Evolutionary conservation across 305 asterid genomes (phyloP), one percentile per base, ranked within the genome.

Genomic region (Fraxinus floribunda): DNA sequence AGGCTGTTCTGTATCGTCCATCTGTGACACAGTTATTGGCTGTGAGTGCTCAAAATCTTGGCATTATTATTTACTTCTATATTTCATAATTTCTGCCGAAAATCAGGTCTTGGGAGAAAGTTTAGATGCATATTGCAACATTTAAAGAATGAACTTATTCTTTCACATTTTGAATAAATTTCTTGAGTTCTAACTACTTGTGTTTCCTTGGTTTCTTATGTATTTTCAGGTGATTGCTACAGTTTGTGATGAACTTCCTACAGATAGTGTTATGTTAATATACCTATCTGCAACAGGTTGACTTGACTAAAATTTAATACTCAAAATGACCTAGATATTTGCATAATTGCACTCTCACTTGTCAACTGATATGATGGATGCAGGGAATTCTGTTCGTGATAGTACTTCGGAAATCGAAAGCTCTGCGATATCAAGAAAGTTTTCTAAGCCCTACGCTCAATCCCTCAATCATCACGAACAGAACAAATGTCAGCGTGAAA

Each of bases 251-350:
- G 97, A 93, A 85, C 99, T 96, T 78, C 97, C 97, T 82, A 88
- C 85, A 55, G 99, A 96, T 83, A 91, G 88, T 86, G 91, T 94
- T 80, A 85, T 96, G 92, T 90, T 96, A 79, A 80, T 96, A 81
- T 96, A 96, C 88, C 80, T 96, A 75, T 93, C 99, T 64, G 91
- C 97, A 26, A 68, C 97, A 91, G 99, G 99, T 96, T 81, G 77
- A 44, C 49, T 86, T 66, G 81, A 75, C 71, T 83, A 46, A 26
- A 68, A 80, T 79, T 30, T 49, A 34, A 78, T 66, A 66, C 49
- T 85, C 71, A 4, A 60, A 79, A 32, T 49, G 76, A 83, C 81
- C 84, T 87, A 79, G 75, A 26, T 9, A 78, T 29, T 44, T 36
- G 71, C 80, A 34, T 3, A 78, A 22, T 44, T 36, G 71, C 78